Percentiles rank a stretch among this genome's conserved stretches.
phyloP scores from a whole-genome alignment of 2,329 filamentous ascomycete genomes.

The Dendrostoma leiphaemia region DNA sequence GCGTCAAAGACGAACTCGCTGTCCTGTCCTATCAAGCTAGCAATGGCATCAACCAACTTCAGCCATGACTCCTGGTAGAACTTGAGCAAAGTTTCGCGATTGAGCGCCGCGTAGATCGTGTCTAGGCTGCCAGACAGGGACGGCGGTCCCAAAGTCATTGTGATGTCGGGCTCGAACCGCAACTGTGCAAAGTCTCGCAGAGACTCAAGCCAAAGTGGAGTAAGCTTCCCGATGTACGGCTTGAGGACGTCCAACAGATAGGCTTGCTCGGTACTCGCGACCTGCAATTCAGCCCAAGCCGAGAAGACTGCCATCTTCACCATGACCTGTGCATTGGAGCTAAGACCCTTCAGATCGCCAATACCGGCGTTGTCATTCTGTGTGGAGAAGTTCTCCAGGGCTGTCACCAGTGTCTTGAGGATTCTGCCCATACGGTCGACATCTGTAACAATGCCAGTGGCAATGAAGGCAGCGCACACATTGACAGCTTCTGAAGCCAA shows the following conservation, averaged over 20 bases:
- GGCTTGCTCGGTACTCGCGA: constrained; percentile 87
- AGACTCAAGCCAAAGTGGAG: constrained; percentile 90
- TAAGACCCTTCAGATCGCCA: constrained; percentile 87
- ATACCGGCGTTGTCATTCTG: constrained; percentile 82
- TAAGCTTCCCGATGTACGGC: constrained; percentile 85
- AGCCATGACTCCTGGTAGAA: constrained; percentile 99
- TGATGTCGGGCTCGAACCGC: constrained; percentile 93
- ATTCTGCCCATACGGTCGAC: constrained; percentile 99
- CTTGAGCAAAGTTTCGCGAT: constrained; percentile 85
- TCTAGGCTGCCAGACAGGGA: constrained; percentile 84
- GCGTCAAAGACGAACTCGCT: constrained; percentile 98
- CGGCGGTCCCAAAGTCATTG: constrained; percentile 79
- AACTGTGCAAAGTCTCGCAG: constrained; percentile 90
- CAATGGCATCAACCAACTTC: constrained; percentile 94
- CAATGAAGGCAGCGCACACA: constrained; percentile 96
- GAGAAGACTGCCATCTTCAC: constrained; percentile 97
- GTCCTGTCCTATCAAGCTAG: constrained; percentile 94
- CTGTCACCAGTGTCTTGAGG: constrained; percentile 85
- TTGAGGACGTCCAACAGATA: constrained; percentile 87
- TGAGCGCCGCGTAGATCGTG: constrained; percentile 90
- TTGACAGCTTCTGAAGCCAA: constrained; percentile 94
- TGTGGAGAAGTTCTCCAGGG: constrained; percentile 86
- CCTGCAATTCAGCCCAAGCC: constrained; percentile 95
- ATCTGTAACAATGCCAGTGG: constrained; percentile 95
- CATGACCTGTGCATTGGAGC: constrained; percentile 96